A percentile compares a stretch with the other conserved stretches of the same genome.
Conservation (phyloP, 1,284 basidiomycete species). For the Pascua guehoae region DNA sequence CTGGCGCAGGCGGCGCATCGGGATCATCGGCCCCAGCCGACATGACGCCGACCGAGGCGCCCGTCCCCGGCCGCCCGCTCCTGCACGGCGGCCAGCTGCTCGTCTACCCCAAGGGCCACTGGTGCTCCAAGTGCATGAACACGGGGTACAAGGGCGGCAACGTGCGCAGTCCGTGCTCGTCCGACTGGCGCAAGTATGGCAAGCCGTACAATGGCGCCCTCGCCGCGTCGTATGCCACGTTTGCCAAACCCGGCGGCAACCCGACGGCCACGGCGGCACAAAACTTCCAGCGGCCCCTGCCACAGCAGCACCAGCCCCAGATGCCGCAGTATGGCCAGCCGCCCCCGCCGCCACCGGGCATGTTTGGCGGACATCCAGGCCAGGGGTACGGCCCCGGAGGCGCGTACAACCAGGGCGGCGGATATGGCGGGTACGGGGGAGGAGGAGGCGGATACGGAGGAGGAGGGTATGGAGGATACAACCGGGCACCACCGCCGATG, state of each 20-base stretch:
- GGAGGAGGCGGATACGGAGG: too few relatives aligned
- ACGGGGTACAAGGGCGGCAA: slow-evolving; percentile 47
- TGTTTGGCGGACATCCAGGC: too few relatives aligned
- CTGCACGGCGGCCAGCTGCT: slow-evolving; percentile 39
- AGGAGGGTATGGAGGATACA: not conserved
- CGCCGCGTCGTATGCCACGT: slow-evolving; percentile 34
- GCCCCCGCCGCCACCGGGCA: too few relatives aligned
- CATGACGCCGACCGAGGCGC: slow-evolving; percentile 35
- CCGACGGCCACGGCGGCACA: slow-evolving; percentile 23
- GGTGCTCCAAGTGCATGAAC: slow-evolving; percentile 44
- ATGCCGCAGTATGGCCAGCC: slow-evolving; percentile 1
- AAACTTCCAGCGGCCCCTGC: slow-evolving; percentile 44
- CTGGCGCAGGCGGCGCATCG: too few relatives aligned
- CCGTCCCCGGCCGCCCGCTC: slow-evolving; percentile 44
- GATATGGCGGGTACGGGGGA: not conserved
- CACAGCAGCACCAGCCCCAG: slow-evolving; percentile 8
- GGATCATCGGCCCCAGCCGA: not conserved
- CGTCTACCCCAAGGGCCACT: slow-evolving; percentile 42
- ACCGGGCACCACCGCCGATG: not conserved
- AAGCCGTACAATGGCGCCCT: slow-evolving; percentile 43
- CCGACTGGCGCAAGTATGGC: slow-evolving; percentile 47
- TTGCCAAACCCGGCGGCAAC: slow-evolving; percentile 21
- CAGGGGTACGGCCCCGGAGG: too few relatives aligned
- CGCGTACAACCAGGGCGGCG: too few relatives aligned
- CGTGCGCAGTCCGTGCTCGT: slow-evolving; percentile 33